Evolutionary conservation across 129 eudicot species (phyloP), one percentile per base, ranked within the genome.

Genomic region (Lonicera japonica): DNA sequence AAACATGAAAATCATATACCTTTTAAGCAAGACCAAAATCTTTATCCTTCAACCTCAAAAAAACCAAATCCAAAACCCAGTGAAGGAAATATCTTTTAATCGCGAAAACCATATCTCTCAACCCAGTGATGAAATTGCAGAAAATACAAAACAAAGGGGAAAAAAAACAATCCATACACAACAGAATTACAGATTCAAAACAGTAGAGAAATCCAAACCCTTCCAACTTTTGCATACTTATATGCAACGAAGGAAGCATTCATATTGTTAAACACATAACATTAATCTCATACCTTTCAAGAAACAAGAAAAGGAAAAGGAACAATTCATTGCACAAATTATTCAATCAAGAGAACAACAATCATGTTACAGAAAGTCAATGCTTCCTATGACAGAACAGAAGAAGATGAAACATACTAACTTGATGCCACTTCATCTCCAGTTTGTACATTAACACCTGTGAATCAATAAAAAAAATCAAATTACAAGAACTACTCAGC

Each of bases 371-470:
- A 66, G 51, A 7, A 43, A 50, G 20, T 50, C 16, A 34, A 6
- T 29, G 6, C 36, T 29, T 29, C 36, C 36, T 29, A 29, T 29
- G 36, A 29, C 4, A 29, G 36, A 29, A 29, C 1, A 21, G 11
- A 70, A 21, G 47, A n/a, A 29, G 45, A 60, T 60, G 38, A n/a
- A 21, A 14, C 45, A 66, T 86, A 92, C 99, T 91, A 87, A 79
- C 89, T 92, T 92, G 58, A 88, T 77, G 48, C 99, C 51, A 92
- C 95, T 76, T 92, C 99, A 75, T 92, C 99, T 41, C 95, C 96
- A 76, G 62, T 92, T 66, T 85, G 95, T 41, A 92, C 66, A 82
- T 92, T 92, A 60, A 92, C 86, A 77, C 99, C 99, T 92, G 71
- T 58, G 76, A 61, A 29, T 29, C 63, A 53, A 73, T 38, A 62